Percentiles rank a stretch among this genome's conserved stretches.
These are phyloP conservation scores for Neoascochyta sp. DNA, from an alignment of 2,329 filamentous ascomycete genomes.

Conservation along the genomic window DNA sequence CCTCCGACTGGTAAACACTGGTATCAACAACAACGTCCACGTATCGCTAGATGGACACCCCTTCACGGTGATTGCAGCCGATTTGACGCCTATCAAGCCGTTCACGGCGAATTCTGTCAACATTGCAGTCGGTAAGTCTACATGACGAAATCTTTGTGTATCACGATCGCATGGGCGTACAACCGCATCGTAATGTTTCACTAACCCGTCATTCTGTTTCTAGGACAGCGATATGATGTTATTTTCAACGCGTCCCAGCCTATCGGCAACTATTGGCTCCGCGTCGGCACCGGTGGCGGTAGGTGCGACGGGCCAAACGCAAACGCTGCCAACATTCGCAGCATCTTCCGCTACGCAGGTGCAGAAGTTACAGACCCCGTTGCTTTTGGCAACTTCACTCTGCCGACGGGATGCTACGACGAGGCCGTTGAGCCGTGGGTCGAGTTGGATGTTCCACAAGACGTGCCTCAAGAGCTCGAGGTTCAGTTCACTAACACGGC, in stretches of 20 bases:
- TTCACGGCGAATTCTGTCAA: slow-evolving; percentile 36
- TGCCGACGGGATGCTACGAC: slow-evolving; percentile 42
- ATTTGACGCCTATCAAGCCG: slow-evolving; percentile 45
- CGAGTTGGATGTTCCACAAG: slow-evolving; percentile 30
- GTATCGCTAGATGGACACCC: slow-evolving; percentile 34
- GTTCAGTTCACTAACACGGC: slow-evolving; percentile 25
- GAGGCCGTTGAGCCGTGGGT: slow-evolving; percentile 41
- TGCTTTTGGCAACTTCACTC: slow-evolving; percentile 24
- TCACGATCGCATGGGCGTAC: no score
- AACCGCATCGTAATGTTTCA: slow-evolving; percentile 14
- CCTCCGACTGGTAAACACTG: slow-evolving; percentile 44
- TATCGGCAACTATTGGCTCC: slow-evolving; percentile 35
- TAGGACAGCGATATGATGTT: slow-evolving; percentile 41
- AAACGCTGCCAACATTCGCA: slow-evolving; percentile 36
- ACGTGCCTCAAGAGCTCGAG: slow-evolving; percentile 23
- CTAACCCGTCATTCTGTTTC: slow-evolving; percentile 14
- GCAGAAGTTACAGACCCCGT: slow-evolving; percentile 25
- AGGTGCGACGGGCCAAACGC: slow-evolving; percentile 36
- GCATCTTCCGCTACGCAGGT: slow-evolving; percentile 43
- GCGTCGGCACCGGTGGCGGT: slow-evolving; percentile 31
- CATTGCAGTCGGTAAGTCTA: slow-evolving; percentile 37
- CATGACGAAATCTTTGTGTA: slow-evolving; percentile 1
- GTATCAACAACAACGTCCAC: slow-evolving; percentile 24
- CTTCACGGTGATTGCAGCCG: slow-evolving; percentile 44
- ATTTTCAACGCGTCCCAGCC: slow-evolving; percentile 36